A percentile compares a stretch with the other conserved stretches of the same genome.
These are phyloP conservation scores for Myxozyma neglecta DNA, from an alignment of 805 yeast species.

Conservation along the genomic window DNA sequence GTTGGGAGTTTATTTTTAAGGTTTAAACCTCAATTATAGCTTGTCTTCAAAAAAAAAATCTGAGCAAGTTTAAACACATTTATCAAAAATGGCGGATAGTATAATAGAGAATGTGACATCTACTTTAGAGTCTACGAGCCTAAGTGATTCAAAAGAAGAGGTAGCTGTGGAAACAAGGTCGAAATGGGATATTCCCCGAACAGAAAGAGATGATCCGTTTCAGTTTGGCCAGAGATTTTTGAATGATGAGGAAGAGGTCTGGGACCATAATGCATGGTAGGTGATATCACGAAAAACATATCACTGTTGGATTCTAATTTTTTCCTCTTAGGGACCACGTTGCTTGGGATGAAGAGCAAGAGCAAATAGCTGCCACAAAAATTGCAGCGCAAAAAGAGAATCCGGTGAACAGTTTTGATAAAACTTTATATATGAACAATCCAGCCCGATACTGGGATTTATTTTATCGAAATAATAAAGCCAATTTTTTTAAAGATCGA, in stretches of 20 bases:
- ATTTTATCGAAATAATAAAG: conserved; percentile 85
- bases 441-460: conserved; percentile 96
- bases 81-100: too few relatives aligned
- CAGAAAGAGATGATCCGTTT: conserved; percentile 55
- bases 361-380: conserved; percentile 68
- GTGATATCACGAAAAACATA: not conserved
- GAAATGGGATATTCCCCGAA: conserved; percentile 30
- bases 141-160: not conserved
- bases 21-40: too few relatives aligned
- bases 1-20: not conserved
- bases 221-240: conserved; percentile 85
- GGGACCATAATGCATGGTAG: conserved; percentile 86
- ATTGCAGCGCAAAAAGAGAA: conserved; percentile 70
- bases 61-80: too few relatives aligned
- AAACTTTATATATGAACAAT: conserved; percentile 67
- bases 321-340: conserved; percentile 69
- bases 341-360: conserved; percentile 93
- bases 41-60: too few relatives aligned
- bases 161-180: not conserved
- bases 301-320: too few relatives aligned
- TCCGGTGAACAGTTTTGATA: conserved; percentile 90
- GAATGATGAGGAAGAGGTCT: conserved; percentile 68
- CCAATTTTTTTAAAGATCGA: conserved; percentile 93
- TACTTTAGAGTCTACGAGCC: too few relatives aligned
- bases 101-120: too few relatives aligned